Percentiles rank a stretch among this genome's conserved stretches.
phyloP scores from a whole-genome alignment of 2,329 filamentous ascomycete species.

The Exophiala lecanii-corni region DNA sequence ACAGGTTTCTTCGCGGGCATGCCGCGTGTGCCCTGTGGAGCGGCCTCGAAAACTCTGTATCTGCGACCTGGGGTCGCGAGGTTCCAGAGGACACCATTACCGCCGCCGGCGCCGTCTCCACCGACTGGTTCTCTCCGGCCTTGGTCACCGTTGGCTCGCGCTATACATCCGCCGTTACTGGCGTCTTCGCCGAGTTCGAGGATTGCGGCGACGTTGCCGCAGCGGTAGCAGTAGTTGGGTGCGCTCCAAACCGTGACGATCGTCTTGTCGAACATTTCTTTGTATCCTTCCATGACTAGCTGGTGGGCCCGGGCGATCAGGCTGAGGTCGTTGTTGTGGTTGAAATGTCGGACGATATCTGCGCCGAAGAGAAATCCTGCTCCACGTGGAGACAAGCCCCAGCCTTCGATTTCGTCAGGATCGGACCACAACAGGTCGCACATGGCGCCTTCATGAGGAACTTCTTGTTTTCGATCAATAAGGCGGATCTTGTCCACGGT shows the following conservation, averaged over 20 bases:
- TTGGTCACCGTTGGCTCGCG: slow-evolving; percentile 39
- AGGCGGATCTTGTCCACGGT: slow-evolving; percentile 92
- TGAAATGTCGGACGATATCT: slow-evolving; percentile 94
- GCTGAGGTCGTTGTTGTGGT: slow-evolving; percentile 86
- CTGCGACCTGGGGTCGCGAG: slow-evolving; percentile 71
- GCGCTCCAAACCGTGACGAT: slow-evolving; percentile 99
- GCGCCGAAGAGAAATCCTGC: slow-evolving; percentile 94
- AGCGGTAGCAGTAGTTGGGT: slow-evolving; percentile 94
- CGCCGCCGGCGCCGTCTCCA: slow-evolving; percentile 17
- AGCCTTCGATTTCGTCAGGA: slow-evolving; percentile 95
- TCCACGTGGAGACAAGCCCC: slow-evolving; percentile 88
- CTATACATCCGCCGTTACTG: slow-evolving; percentile 49
- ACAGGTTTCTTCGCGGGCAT: slow-evolving; percentile 99
- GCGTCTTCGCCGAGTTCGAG: slow-evolving; percentile 70
- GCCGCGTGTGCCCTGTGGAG: slow-evolving; percentile 88
- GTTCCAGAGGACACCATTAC: slow-evolving; percentile 24
- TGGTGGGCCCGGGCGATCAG: slow-evolving; percentile 93
- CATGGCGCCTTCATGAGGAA: slow-evolving; percentile 98
- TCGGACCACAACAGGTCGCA: slow-evolving; percentile 98
- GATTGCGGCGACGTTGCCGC: slow-evolving; percentile 92
- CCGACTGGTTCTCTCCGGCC: slow-evolving; percentile 34
- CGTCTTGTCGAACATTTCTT: slow-evolving; percentile 95
- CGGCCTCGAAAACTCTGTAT: slow-evolving; percentile 94
- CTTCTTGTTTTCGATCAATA: slow-evolving; percentile 94
- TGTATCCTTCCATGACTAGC: slow-evolving; percentile 98